Evolutionary conservation across 129 eudicot species (phyloP).

Genomic region (Chrysanthemum makinoi): DNA sequence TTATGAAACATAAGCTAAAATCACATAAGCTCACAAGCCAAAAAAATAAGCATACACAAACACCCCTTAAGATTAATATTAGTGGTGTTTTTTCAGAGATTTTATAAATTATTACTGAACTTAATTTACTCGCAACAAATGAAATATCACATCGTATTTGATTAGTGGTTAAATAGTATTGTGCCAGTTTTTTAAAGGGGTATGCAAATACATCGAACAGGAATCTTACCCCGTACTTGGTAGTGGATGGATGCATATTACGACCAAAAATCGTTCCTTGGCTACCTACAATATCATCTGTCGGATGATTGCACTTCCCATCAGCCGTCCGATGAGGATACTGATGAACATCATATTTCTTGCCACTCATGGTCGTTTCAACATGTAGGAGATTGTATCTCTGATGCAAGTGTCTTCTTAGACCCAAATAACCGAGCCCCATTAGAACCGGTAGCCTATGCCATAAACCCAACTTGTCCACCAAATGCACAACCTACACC

Average conservation of each 20-base stretch:
- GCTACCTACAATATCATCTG: slow-evolving; percentile 49
- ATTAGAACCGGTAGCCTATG: slow-evolving; percentile 47
- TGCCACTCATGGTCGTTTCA: slow-evolving; percentile 29
- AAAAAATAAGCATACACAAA: too few relatives aligned
- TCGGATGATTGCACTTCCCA: slow-evolving; percentile 56
- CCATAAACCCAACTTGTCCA: slow-evolving; percentile 53
- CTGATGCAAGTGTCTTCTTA: slow-evolving; percentile 58
- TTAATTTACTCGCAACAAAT: too few relatives aligned
- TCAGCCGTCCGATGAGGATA: slow-evolving; percentile 50
- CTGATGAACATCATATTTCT: slow-evolving; percentile 35
- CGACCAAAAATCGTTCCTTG: slow-evolving; percentile 54
- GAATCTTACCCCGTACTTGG: slow-evolving; percentile 39
- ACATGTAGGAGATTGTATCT: slow-evolving; percentile 50
- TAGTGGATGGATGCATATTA: slow-evolving; percentile 54
- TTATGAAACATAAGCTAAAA: too few relatives aligned
- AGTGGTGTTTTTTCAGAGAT: too few relatives aligned
- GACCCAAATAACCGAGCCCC: slow-evolving; percentile 42
- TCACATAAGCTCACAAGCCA: too few relatives aligned
- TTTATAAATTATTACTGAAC: too few relatives aligned
- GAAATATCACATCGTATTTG: too few relatives aligned
- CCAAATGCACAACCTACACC: slow-evolving; percentile 43
- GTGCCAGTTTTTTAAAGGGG: not conserved
- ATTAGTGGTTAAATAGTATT: too few relatives aligned
- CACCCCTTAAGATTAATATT: too few relatives aligned
- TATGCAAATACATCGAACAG: not conserved